phyloP scores from a whole-genome alignment of 2,329 filamentous ascomycete species.

The Westerdykella ornata region DNA sequence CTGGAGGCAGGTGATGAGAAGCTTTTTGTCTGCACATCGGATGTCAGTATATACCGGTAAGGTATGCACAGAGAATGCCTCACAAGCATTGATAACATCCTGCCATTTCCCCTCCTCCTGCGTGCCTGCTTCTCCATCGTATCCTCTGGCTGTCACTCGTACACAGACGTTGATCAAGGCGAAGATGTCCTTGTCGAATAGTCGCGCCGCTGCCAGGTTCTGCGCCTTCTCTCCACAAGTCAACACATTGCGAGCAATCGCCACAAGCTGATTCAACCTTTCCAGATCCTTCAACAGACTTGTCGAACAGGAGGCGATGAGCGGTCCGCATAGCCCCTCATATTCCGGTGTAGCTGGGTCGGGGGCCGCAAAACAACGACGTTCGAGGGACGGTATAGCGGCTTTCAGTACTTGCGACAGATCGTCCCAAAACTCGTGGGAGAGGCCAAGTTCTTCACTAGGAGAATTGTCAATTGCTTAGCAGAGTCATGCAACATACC shows the following conservation, averaged over 20 bases:
- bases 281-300: constrained; percentile 57
- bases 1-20: constrained; percentile 60
- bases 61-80: constrained; percentile 1
- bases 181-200: constrained; percentile 56
- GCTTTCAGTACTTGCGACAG: constrained; percentile 52
- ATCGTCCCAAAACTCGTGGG: constrained; percentile 54
- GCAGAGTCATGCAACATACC: background rate
- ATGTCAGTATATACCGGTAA: constrained; percentile 5
- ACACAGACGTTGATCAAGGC: constrained; percentile 58
- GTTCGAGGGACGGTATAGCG: constrained; percentile 56
- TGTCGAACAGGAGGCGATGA: constrained; percentile 56
- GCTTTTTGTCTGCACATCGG: constrained; percentile 47
- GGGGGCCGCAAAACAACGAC: constrained; percentile 56
- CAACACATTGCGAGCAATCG: constrained; percentile 56
- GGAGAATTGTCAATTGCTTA: constrained; percentile 2
- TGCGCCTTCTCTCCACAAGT: constrained; percentile 56
- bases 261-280: constrained; percentile 55
- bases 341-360: constrained; percentile 52
- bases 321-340: constrained; percentile 52
- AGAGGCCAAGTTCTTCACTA: constrained; percentile 52
- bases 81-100: constrained; percentile 55
- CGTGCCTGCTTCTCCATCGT: constrained; percentile 57
- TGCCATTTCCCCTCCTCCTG: constrained; percentile 60
- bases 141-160: constrained; percentile 57
- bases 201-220: constrained; percentile 54